Base-by-base conservation (phyloP, 495 filamentous ascomycete genomes). In the Annulohypoxylon moriforme region DNA sequence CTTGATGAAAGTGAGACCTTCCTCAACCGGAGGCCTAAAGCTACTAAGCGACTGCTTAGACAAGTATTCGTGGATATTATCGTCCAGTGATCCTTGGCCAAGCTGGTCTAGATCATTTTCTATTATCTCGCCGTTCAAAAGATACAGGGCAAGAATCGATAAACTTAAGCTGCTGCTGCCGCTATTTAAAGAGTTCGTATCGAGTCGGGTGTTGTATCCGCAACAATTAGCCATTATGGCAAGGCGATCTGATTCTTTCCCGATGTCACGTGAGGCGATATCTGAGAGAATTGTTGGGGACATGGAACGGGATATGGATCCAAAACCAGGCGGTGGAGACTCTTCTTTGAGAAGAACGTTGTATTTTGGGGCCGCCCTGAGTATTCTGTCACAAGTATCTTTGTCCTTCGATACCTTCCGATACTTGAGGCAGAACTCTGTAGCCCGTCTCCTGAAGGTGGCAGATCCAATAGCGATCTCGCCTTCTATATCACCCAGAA, bases 61-160 rank as follows among this genome's bases (percentile, higher is more conserved):
- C 1, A 80, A 42, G 40, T 72, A 80, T 34, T 76, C 58, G 20
- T 73, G 67, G 53, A 78, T 62, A 55, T 67, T 73, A 31, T 75
- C 60, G 29, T 55, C 64, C 38, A 71, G 66, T 14, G 65, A 60
- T n/a, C 68, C 66, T 34, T 20, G 64, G 24, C 8, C n/a, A 7
- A 24, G 7, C 29, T 31, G 40, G 6, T 60, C 27, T 14, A 56
- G 73, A 22, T 73, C 46, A 59, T 80, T 80, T 52, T 78, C 67
- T 50, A 78, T 71, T 38, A 80, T 74, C 71, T 80, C 78, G 58
- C 78, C 76, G 38, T 80, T 80, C 10, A 80, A 57, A 8, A 80
- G 72, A 49, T 67, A 80, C n/a, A 76, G 34, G 13, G 78, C 72
- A 29, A 80, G 68, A 29, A 80, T 75, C 5, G 75, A 73, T 1